Conservation (phyloP, 169 alveolate species). For the Eimeria zaria region DNA sequence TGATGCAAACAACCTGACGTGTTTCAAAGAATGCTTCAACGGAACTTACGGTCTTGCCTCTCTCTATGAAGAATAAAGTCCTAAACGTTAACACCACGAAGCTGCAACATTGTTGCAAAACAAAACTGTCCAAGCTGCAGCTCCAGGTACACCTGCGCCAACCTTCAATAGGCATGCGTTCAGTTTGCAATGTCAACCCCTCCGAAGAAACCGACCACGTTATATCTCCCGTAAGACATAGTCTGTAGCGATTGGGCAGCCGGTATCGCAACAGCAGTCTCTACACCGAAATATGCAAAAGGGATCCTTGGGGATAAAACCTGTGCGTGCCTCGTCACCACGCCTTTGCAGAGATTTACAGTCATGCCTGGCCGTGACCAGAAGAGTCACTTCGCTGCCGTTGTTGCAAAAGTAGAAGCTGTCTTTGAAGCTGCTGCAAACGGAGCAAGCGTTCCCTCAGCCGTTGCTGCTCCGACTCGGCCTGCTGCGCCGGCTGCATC, state of each 20-base stretch:
- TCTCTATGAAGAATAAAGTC: neutral
- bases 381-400: conserved; percentile 37
- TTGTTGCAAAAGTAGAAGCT: conserved; percentile 35
- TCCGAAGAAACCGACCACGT: neutral
- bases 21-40: conserved; percentile 24
- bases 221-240: neutral
- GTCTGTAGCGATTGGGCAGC: conserved; percentile 5
- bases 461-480: conserved; percentile 55
- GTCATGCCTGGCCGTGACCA: conserved; percentile 40
- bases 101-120: neutral
- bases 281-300: neutral
- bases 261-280: conserved; percentile 1
- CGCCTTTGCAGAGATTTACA: neutral
- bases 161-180: conserved; percentile 1
- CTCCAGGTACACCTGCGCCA: conserved; percentile 24
- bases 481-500: conserved; percentile 4
- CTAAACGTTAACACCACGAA: conserved; percentile 29
- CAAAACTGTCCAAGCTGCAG: conserved; percentile 41
- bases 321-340: neutral
- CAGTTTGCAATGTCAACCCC: conserved; percentile 29
- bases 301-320: neutral
- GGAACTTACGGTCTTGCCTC: conserved; percentile 19
- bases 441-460: conserved; percentile 42
- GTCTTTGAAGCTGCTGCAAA: conserved; percentile 59
- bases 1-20: conserved; percentile 49